These are phyloP conservation scores for Dendrobium chrysotoxum DNA, from an alignment of 106 monocot species.

Conservation along the genomic window DNA sequence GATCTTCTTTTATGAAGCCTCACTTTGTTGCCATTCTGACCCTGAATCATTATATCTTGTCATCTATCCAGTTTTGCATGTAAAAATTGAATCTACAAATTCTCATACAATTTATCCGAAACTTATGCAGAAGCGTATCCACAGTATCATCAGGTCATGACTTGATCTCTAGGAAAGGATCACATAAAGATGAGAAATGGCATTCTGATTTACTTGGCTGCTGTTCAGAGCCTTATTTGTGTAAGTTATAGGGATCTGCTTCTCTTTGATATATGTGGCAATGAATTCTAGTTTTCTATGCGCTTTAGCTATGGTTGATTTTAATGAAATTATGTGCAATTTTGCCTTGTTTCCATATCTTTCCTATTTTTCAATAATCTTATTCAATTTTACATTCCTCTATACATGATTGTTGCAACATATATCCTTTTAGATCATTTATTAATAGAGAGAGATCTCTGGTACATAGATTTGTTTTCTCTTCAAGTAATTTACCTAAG, in stretches of 20 bases:
- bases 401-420: neutral
- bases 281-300: neutral
- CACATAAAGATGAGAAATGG: constrained; percentile 43
- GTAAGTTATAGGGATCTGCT: constrained; percentile 18
- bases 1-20: neutral
- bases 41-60: neutral
- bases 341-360: neutral
- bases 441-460: neutral
- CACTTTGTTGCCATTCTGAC: neutral
- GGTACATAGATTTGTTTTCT: neutral
- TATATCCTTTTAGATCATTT: neutral
- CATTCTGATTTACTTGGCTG: constrained; percentile 68
- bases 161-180: constrained; percentile 34
- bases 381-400: neutral
- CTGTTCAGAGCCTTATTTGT: constrained; percentile 59
- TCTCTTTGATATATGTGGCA: neutral
- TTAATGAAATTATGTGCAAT: neutral
- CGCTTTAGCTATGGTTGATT: neutral
- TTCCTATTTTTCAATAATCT: neutral
- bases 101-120: neutral
- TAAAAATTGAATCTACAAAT: neutral
- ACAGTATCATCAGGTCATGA: constrained; percentile 44
- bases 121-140: constrained; percentile 42
- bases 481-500: neutral
- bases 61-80: constrained; percentile 1